Percentiles rank a stretch among this genome's conserved stretches.
phyloP scores from a whole-genome alignment of 176 grass and related monocot species.

The Leersia perrieri region DNA sequence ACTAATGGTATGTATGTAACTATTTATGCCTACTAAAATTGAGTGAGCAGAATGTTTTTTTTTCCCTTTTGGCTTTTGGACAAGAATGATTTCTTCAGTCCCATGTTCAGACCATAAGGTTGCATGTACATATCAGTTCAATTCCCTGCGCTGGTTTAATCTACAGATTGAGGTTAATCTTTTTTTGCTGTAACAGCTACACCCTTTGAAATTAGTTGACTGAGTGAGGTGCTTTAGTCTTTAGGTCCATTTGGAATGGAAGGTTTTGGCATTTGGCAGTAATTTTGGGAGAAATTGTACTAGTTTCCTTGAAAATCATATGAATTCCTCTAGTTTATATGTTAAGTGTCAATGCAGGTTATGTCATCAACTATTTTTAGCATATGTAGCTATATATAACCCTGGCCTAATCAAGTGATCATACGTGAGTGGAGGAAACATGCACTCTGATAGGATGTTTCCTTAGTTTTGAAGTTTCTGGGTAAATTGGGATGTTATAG shows the following conservation, averaged over 20 bases:
- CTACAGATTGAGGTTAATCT: neutral
- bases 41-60: neutral
- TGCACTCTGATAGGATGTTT: neutral
- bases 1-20: conserved; percentile 61
- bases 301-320: neutral
- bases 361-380: neutral
- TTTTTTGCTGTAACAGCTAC: neutral
- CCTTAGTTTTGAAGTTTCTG: neutral
- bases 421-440: neutral
- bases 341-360: neutral
- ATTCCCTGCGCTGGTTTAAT: neutral
- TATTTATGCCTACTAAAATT: neutral
- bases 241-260: neutral
- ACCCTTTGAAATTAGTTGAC: neutral
- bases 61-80: neutral
- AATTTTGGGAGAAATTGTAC: neutral
- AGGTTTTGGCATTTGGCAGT: neutral
- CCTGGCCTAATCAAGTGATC: neutral
- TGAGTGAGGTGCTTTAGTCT: neutral
- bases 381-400: neutral
- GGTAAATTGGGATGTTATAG: neutral
- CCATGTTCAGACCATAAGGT: neutral
- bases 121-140: neutral
- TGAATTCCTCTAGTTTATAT: neutral
- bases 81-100: neutral